Evolutionary conservation across 2,329 filamentous ascomycete species (phyloP).

Genomic region (Pestalotiopsis sp.): DNA sequence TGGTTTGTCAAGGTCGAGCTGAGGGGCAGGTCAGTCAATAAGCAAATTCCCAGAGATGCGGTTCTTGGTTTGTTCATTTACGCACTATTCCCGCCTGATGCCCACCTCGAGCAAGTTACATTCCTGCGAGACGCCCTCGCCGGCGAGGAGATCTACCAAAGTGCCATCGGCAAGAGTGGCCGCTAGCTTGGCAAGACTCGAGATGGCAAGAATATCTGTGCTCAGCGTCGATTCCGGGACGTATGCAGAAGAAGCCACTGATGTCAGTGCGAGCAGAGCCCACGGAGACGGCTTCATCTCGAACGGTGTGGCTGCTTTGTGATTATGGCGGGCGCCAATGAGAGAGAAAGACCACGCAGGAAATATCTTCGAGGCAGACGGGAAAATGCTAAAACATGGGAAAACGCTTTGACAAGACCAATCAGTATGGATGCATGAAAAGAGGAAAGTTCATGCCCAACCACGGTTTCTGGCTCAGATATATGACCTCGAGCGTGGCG

Average conservation of each 20-base stretch:
- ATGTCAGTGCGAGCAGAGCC: background rate
- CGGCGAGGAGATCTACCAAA: slow-evolving; percentile 4
- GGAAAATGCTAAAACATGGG: background rate
- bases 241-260: slow-evolving; percentile 3
- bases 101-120: slow-evolving; percentile 8
- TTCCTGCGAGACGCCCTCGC: slow-evolving; percentile 6
- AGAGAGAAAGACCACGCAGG: background rate
- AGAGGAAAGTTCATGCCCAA: slow-evolving; percentile 3
- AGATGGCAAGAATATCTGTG: slow-evolving; percentile 12
- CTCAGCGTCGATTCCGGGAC: slow-evolving; percentile 12
- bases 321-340: background rate
- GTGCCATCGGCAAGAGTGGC: slow-evolving; percentile 4
- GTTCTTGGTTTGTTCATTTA: background rate
- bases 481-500: background rate
- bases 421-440: background rate
- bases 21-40: background rate
- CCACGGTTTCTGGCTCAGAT: slow-evolving; percentile 3
- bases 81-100: slow-evolving; percentile 16
- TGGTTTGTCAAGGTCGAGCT: slow-evolving; percentile 10
- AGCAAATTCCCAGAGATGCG: background rate
- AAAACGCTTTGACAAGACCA: background rate
- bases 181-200: slow-evolving; percentile 10
- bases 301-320: background rate
- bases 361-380: background rate
- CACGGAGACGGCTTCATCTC: slow-evolving; percentile 1